phyloP scores from a whole-genome alignment of 2,329 filamentous ascomycete genomes.

The Pseudogymnoascus sp. region DNA sequence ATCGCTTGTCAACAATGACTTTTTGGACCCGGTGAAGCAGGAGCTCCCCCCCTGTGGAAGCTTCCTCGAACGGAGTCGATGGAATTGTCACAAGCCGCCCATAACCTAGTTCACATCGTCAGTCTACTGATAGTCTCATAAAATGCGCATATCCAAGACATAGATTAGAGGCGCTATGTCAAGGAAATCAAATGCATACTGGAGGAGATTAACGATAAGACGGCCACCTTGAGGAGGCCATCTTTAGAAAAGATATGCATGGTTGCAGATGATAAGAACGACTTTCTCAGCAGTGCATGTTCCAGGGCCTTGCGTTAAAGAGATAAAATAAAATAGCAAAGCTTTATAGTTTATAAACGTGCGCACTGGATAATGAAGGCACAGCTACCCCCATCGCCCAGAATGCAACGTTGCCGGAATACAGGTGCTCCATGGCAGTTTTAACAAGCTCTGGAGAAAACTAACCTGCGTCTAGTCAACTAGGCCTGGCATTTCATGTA shows the following conservation, averaged over 20 bases:
- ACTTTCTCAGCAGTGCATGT: neutral
- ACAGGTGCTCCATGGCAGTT: neutral
- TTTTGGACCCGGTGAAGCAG: neutral
- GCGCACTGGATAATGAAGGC: neutral
- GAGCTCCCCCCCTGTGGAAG: neutral
- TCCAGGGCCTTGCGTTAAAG: neutral
- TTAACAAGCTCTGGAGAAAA: neutral
- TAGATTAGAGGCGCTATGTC: neutral
- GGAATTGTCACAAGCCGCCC: neutral
- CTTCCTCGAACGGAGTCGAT: neutral
- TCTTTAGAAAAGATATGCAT: slow-evolving; percentile 11
- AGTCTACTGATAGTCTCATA: neutral
- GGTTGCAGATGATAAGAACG: slow-evolving; percentile 16
- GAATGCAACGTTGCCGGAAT: neutral
- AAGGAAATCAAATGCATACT: neutral
- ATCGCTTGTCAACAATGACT: slow-evolving; percentile 38
- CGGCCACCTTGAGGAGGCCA: neutral
- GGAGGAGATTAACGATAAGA: neutral
- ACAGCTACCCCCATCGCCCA: neutral
- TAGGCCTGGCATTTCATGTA: neutral
- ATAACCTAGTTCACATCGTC: neutral
- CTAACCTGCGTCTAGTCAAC: neutral
- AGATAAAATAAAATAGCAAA: neutral
- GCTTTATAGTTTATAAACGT: neutral
- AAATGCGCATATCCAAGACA: neutral